Evolutionary conservation across 2,329 filamentous ascomycete genomes (phyloP).

Genomic region (Aspergillus sp.): DNA sequence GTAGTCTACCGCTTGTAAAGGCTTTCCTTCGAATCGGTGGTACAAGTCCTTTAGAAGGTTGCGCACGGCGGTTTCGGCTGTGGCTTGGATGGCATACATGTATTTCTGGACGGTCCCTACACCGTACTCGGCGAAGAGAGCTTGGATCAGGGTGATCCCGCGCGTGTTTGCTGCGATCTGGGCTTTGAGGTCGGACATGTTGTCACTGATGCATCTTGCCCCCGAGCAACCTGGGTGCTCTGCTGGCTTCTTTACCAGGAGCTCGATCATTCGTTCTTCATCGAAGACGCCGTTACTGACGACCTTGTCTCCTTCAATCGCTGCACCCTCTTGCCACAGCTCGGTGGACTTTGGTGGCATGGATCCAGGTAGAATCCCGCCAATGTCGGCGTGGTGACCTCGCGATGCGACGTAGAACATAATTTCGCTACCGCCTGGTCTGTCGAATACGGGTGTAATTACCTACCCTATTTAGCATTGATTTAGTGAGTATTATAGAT

Average conservation of each 20-base stretch:
- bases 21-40: slow-evolving; percentile 65
- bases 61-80: slow-evolving; percentile 74
- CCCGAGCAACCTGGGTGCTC: slow-evolving; percentile 74
- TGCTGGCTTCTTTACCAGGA: slow-evolving; percentile 72
- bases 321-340: slow-evolving; percentile 50
- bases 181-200: slow-evolving; percentile 82
- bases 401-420: slow-evolving; percentile 80
- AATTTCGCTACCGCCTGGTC: slow-evolving; percentile 62
- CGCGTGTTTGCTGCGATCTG: slow-evolving; percentile 86
- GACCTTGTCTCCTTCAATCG: slow-evolving; percentile 56
- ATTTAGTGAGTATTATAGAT: slow-evolving; percentile 15
- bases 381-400: slow-evolving; percentile 82
- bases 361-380: slow-evolving; percentile 76
- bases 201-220: slow-evolving; percentile 76
- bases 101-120: slow-evolving; percentile 77
- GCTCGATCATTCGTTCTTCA: slow-evolving; percentile 70
- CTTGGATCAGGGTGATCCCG: slow-evolving; percentile 74
- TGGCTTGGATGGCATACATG: slow-evolving; percentile 79
- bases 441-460: slow-evolving; percentile 74
- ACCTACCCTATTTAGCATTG: slow-evolving; percentile 37
- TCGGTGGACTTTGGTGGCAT: slow-evolving; percentile 66
- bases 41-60: slow-evolving; percentile 71
- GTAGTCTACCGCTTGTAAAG: slow-evolving; percentile 74
- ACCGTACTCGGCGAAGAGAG: slow-evolving; percentile 74
- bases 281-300: slow-evolving; percentile 77